Evolutionary conservation across 2,329 filamentous ascomycete genomes (phyloP).

Genomic region (Aspergillus texensis): DNA sequence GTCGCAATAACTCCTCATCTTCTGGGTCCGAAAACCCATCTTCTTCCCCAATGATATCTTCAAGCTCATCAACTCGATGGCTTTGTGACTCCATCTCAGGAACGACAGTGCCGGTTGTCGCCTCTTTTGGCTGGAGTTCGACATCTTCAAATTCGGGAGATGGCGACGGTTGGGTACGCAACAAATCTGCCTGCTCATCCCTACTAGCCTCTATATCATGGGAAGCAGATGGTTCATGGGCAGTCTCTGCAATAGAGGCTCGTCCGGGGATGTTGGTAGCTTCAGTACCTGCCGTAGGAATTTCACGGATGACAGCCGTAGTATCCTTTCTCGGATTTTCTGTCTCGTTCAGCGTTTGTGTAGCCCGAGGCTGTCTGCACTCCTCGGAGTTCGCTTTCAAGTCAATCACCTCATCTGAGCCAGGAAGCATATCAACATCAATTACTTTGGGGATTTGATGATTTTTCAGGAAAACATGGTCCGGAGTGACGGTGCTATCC

Average conservation of each 20-base stretch:
- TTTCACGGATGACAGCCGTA: neutral
- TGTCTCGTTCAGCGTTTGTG: neutral
- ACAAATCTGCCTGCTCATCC: constrained; percentile 11
- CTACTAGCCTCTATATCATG: constrained; percentile 20
- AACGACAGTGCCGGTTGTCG: constrained; percentile 14
- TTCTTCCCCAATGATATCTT: constrained; percentile 46
- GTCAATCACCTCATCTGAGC: constrained; percentile 34
- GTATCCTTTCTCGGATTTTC: neutral
- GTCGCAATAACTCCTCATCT: constrained; percentile 83
- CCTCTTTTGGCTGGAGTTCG: constrained; percentile 22
- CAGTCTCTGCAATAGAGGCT: neutral
- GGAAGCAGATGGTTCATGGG: constrained; percentile 1
- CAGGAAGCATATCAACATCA: constrained; percentile 39
- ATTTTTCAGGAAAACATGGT: constrained; percentile 32
- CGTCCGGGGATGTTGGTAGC: neutral
- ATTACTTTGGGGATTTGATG: constrained; percentile 42
- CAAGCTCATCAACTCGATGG: constrained; percentile 21
- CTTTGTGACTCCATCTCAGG: constrained; percentile 29
- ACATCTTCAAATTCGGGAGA: constrained; percentile 29
- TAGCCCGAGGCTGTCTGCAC: neutral
- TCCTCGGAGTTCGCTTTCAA: constrained; percentile 29
- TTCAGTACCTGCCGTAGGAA: neutral
- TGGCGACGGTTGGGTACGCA: constrained; percentile 36
- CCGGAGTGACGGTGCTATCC: constrained; percentile 21
- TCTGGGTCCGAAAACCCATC: constrained; percentile 82